Conservation (phyloP, 768 basidiomycete genomes). For the Podaxis sp. region DNA sequence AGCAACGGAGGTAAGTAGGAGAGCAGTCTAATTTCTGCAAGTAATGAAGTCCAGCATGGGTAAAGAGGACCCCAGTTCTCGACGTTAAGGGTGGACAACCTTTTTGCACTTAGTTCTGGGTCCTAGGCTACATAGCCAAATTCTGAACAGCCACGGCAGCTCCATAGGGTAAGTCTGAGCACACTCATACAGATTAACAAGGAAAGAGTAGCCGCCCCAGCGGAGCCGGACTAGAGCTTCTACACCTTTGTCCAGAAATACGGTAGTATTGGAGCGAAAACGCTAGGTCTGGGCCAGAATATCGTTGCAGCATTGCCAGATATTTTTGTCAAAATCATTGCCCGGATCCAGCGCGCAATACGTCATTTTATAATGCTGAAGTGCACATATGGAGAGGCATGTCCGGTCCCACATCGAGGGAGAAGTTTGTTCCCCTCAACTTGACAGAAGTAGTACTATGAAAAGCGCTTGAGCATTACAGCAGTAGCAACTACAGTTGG, state of each 20-base stretch:
- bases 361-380: background rate
- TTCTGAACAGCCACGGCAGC: background rate
- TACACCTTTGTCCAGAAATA: background rate
- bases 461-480: constrained; percentile 10
- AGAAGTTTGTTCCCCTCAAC: background rate
- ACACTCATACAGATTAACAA: background rate
- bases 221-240: background rate
- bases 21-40: background rate
- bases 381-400: background rate
- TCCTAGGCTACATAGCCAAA: background rate
- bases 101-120: background rate
- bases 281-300: background rate
- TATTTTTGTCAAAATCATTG: background rate
- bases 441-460: background rate
- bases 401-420: background rate
- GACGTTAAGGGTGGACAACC: background rate
- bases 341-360: background rate
- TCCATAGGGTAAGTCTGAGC: background rate
- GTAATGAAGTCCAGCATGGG: background rate
- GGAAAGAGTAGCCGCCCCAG: background rate
- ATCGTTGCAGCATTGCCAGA: background rate
- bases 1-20: background rate
- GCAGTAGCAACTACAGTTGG: constrained; percentile 20
- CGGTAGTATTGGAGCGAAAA: background rate
- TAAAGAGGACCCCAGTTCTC: background rate